Evolutionary conservation across 2,329 filamentous ascomycete species (phyloP), one percentile per base, ranked within the genome.

Genomic region (Lecanosticta acicola): DNA sequence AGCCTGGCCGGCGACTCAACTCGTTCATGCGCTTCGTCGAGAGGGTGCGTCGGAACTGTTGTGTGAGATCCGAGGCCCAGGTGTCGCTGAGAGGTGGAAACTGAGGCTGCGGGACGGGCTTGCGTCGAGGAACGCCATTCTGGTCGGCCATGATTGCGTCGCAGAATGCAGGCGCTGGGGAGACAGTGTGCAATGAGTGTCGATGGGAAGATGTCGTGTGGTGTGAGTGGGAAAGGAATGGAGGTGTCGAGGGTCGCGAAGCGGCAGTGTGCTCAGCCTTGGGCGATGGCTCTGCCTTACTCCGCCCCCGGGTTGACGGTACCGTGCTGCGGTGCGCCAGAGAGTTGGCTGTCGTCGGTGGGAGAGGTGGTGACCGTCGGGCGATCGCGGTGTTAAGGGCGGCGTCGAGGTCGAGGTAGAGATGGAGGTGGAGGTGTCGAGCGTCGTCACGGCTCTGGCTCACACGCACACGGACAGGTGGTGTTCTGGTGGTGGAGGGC

Each of bases 1-100:
- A 61, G 5, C 48, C 48, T 3, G 62, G 56, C 39, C 61, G 51
- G 32, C 56, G 81, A 41, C 63, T 67, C 58, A 96, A 76, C 54
- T 90, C 86, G 65, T 87, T 90, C 74, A 95, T 81, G 66, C 89
- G 81, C 73, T 87, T 90, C 47, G 86, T 88, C 66, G 87, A 84
- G 62, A 97, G 76, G 50, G 94, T 73, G 54, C 89, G 84, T 65
- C 94, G 87, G 67, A 96, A 96, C 62, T 88, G 85, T 59, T 84
- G 73, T 41, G 86, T 84, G 59, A 97, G 73, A 49, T 89, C 86
- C 59, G 80, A 77, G 19, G 89, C 87, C 81, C 83, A 87, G 61
- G 79, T 77, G 62, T 89, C 85, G 32, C 58, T 53, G 29, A 66
- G 48, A 29, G 57, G 53, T 34, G 50, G 49, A 24, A 41, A 38